phyloP scores from a whole-genome alignment of 2,329 filamentous ascomycete genomes.

The Verticillium albo-atrum region DNA sequence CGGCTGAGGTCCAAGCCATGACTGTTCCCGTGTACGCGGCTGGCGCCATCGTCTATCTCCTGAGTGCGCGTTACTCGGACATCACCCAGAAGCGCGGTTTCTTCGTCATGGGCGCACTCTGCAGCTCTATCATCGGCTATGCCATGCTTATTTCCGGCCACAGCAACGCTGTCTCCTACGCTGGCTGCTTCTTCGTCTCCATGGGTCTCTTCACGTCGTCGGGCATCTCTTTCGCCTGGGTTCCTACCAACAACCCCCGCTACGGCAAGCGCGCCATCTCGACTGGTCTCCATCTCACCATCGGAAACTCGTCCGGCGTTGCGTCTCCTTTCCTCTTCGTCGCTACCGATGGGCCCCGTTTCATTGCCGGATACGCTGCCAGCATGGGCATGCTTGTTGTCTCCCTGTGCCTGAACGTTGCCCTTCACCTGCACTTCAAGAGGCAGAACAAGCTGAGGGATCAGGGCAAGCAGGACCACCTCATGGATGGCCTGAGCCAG shows the following conservation, averaged over 20 bases:
- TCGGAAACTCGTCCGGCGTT: constrained; percentile 60
- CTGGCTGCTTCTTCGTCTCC: constrained; percentile 58
- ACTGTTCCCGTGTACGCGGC: constrained; percentile 65
- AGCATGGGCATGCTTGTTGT: constrained; percentile 42
- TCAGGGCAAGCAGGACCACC: constrained; percentile 30
- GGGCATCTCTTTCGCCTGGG: constrained; percentile 30
- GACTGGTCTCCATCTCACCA: constrained; percentile 55
- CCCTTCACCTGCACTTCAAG: constrained; percentile 23
- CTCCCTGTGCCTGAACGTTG: constrained; percentile 21
- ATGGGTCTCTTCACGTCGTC: constrained; percentile 50
- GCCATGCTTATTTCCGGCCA: constrained; percentile 51
- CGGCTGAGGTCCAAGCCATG: constrained; percentile 57
- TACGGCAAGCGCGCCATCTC: constrained; percentile 62
- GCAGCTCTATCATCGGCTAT: constrained; percentile 52
- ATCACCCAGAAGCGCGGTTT: constrained; percentile 50
- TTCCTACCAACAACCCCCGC: constrained; percentile 54
- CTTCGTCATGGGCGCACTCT: constrained; percentile 46
- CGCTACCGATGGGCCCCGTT: constrained; percentile 36
- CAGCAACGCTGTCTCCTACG: constrained; percentile 55
- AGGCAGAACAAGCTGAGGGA: constrained; percentile 29
- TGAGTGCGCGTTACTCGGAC: constrained; percentile 54
- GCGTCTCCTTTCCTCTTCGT: constrained; percentile 56
- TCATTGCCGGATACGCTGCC: constrained; percentile 45
- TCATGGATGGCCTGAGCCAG: constrained; percentile 34
- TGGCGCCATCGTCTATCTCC: constrained; percentile 57